A percentile compares a stretch with the other conserved stretches of the same genome.
Evolutionary conservation across 805 yeast species (phyloP).

Genomic region (Debaryomyces tyrocola): DNA sequence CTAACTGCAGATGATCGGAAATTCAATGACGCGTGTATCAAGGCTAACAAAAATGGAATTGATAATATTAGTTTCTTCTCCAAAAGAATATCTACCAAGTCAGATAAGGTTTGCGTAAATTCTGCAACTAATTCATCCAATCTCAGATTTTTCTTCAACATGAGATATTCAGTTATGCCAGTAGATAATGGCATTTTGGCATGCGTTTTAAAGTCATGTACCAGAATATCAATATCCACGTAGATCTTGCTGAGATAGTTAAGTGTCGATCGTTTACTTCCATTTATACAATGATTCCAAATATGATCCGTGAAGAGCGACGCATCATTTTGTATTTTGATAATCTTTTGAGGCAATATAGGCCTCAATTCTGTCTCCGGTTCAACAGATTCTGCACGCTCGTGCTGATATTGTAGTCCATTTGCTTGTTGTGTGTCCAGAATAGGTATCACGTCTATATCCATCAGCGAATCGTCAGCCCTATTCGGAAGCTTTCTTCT

Average conservation of each 20-base stretch:
- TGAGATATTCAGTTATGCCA: conserved; percentile 42
- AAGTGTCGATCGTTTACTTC: conserved; percentile 32
- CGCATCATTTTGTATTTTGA: conserved; percentile 33
- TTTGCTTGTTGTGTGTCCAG: not conserved
- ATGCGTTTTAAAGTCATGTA: conserved; percentile 20
- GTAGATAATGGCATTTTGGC: conserved; percentile 32
- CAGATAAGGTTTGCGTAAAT: conserved; percentile 27
- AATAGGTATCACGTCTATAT: not conserved
- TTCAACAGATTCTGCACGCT: not conserved
- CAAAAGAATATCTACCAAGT: conserved; percentile 30
- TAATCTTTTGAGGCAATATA: conserved; percentile 12
- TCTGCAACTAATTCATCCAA: conserved; percentile 50
- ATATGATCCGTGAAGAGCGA: conserved; percentile 33
- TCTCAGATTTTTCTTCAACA: conserved; percentile 44
- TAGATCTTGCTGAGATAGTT: conserved; percentile 32
- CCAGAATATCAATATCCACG: conserved; percentile 18
- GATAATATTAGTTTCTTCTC: conserved; percentile 29
- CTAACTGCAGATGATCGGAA: conserved; percentile 66
- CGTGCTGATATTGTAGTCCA: not conserved
- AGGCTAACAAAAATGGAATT: conserved; percentile 60
- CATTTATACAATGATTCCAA: conserved; percentile 37
- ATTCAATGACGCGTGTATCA: conserved; percentile 53
- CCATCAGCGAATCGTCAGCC: not conserved
- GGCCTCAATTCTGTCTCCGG: not conserved
- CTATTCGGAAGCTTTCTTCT: conserved; percentile 12